A percentile compares a stretch with the other conserved stretches of the same genome.
Conservation (phyloP, 305 asterid genomes). For the Fraxinus floribunda region DNA sequence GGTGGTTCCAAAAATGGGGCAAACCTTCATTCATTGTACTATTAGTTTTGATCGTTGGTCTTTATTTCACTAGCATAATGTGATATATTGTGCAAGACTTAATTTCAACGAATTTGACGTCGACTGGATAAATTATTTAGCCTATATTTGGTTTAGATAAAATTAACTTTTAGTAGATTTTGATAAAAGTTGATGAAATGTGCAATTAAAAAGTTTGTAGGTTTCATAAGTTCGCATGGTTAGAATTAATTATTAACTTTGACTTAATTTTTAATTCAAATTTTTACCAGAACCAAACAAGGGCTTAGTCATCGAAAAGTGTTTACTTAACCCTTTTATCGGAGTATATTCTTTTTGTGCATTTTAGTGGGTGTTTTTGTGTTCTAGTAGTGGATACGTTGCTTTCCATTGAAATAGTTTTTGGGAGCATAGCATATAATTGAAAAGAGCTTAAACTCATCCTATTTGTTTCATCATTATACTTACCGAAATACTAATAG, state of each 20-base stretch:
- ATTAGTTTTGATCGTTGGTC: neutral
- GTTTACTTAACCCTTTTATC: neutral
- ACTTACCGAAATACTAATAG: neutral
- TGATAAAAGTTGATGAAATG: neutral
- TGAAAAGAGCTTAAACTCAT: neutral
- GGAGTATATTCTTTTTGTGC: neutral
- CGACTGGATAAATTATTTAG: neutral
- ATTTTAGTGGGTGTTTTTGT: neutral
- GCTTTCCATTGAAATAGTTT: neutral
- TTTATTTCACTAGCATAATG: neutral
- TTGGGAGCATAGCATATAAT: neutral
- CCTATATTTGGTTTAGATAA: neutral
- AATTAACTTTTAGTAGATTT: neutral
- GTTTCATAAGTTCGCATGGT: no score
- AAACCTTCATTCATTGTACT: neutral
- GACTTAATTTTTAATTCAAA: neutral
- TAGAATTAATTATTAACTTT: no score
- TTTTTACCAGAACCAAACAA: no score
- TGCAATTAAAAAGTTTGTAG: no score
- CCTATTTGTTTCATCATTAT: neutral
- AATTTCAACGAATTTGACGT: neutral
- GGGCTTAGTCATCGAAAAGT: neutral
- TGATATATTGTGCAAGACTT: neutral
- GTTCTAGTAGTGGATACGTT: neutral
- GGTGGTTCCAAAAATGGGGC: neutral